phyloP scores from a whole-genome alignment of 2,329 filamentous ascomycete species.

The Cladorrhinum sp. region DNA sequence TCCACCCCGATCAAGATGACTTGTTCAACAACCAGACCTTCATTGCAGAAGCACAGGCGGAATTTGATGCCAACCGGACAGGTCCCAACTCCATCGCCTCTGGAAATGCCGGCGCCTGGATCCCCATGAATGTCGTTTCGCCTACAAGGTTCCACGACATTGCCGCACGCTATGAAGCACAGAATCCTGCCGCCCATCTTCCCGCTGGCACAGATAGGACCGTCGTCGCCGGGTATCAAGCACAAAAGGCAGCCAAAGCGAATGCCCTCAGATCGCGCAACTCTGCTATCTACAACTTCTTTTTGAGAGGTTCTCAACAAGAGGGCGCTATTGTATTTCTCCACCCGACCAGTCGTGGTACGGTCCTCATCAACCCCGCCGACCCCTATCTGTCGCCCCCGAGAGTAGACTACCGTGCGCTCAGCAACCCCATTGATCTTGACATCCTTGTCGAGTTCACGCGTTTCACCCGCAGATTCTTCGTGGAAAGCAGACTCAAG shows the following conservation, averaged over 20 bases:
- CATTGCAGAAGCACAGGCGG: neutral
- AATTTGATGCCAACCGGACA: constrained; percentile 19
- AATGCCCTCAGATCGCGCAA: constrained; percentile 24
- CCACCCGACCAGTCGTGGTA: constrained; percentile 40
- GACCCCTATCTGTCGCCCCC: constrained; percentile 38
- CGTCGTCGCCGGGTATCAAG: constrained; percentile 37
- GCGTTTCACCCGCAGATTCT: constrained; percentile 35
- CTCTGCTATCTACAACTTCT: constrained; percentile 31
- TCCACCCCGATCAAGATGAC: neutral
- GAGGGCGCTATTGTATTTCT: constrained; percentile 31
- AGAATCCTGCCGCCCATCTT: constrained; percentile 35
- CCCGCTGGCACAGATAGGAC: constrained; percentile 32
- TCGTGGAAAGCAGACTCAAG: constrained; percentile 22
- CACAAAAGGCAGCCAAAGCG: constrained; percentile 31
- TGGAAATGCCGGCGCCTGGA: constrained; percentile 28
- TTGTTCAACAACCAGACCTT: constrained; percentile 1
- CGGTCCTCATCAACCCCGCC: constrained; percentile 35
- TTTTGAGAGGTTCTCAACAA: constrained; percentile 31
- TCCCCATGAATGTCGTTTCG: constrained; percentile 33
- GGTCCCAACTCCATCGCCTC: constrained; percentile 29
- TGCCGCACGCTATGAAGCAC: neutral
- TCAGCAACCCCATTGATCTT: constrained; percentile 50
- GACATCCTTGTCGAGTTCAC: constrained; percentile 42
- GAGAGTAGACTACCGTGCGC: constrained; percentile 37
- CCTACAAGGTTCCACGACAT: constrained; percentile 12